phyloP scores from a whole-genome alignment of 345 rosid genomes.

The Arabis alpina region DNA sequence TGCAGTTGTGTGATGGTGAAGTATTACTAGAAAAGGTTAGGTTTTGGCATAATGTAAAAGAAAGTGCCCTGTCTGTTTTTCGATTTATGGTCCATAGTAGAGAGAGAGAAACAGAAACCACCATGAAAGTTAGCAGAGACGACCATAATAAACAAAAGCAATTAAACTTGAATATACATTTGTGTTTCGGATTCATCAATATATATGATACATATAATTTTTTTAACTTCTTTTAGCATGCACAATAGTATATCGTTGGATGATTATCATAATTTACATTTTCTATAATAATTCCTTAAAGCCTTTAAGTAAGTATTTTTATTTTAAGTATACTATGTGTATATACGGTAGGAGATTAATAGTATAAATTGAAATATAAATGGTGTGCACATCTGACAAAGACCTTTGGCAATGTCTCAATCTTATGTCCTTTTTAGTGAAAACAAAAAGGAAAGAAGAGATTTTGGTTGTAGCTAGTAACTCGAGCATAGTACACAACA shows the following conservation, averaged over 20 bases:
- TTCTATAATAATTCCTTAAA: neutral
- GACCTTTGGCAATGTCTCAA: constrained; percentile 38
- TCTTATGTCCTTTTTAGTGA: constrained; percentile 39
- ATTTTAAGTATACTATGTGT: neutral
- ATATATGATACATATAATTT: neutral
- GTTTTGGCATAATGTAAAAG: constrained; percentile 57
- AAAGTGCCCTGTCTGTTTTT: constrained; percentile 59
- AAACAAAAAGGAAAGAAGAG: constrained; percentile 40
- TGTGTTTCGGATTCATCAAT: neutral
- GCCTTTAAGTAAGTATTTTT: neutral
- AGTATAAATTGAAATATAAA: neutral
- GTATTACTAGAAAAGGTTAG: constrained; percentile 53
- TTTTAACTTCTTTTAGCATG: neutral
- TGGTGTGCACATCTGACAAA: constrained; percentile 34
- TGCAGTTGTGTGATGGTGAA: constrained; percentile 43
- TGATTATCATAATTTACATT: neutral
- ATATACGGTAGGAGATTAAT: neutral
- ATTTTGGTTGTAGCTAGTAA: constrained; percentile 40
- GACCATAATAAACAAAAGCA: neutral
- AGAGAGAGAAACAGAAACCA: constrained; percentile 11
- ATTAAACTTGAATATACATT: neutral
- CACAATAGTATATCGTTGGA: constrained; percentile 1
- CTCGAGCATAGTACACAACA: constrained; percentile 37
- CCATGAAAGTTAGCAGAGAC: constrained; percentile 21
- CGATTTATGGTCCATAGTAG: constrained; percentile 42